A percentile compares a stretch with the other conserved stretches of the same genome.
Evolutionary conservation across 805 yeast genomes (phyloP).

Genomic region (Candida railenensis): DNA sequence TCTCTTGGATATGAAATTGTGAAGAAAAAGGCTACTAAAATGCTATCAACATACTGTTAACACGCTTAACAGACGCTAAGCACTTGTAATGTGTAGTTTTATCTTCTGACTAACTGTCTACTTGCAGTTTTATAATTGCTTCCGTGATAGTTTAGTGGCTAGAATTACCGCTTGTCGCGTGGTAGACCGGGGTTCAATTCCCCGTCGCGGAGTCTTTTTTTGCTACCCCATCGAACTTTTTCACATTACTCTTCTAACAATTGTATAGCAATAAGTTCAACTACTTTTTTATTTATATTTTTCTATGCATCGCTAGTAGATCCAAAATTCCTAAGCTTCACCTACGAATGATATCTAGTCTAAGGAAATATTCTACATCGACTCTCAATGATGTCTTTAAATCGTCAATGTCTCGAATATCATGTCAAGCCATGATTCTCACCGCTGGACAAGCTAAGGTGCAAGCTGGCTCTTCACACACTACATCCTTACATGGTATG

Average conservation of each 20-base stretch:
- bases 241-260: background rate
- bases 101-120: no score
- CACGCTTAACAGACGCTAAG: no score
- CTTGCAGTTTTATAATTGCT: no score
- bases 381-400: slow-evolving; percentile 19
- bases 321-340: background rate
- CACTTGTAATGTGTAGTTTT: no score
- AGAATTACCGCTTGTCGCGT: slow-evolving; percentile 22
- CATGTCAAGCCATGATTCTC: slow-evolving; percentile 44
- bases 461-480: background rate
- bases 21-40: no score
- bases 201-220: slow-evolving; percentile 20
- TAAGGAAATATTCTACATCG: background rate
- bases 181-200: slow-evolving; percentile 23
- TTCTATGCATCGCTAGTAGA: no score
- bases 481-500: slow-evolving; percentile 56
- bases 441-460: slow-evolving; percentile 26
- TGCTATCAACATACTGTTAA: no score
- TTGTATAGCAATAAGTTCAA: no score
- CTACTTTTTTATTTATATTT: no score
- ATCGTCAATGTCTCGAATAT: slow-evolving; percentile 34
- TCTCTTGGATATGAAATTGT: no score
- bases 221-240: background rate
- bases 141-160: slow-evolving; percentile 11
- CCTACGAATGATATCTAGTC: background rate